phyloP scores from a whole-genome alignment of 2,329 filamentous ascomycete species.

The Lasiodiplodia gonubiensis region DNA sequence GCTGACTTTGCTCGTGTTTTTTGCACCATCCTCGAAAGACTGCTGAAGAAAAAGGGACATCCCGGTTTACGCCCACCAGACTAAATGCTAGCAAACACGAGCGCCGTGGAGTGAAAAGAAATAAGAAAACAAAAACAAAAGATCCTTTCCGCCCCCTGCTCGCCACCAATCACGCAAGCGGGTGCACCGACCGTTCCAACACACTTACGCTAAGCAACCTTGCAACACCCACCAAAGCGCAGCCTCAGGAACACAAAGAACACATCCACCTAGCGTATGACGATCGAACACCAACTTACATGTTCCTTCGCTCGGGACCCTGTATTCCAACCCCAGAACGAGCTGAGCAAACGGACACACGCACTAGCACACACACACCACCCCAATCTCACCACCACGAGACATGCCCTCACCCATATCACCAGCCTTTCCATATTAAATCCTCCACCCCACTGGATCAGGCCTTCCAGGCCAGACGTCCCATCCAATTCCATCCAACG shows the following conservation, averaged over 20 bases:
- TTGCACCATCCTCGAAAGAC: background rate
- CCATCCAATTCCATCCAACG: background rate
- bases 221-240: background rate
- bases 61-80: background rate
- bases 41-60: slow-evolving; percentile 8
- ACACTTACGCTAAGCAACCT: background rate
- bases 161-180: background rate
- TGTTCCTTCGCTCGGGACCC: too few relatives aligned
- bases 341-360: too few relatives aligned
- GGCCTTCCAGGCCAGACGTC: background rate
- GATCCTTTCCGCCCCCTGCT: background rate
- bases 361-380: too few relatives aligned
- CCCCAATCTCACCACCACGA: background rate
- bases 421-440: background rate
- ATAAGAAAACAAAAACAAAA: background rate
- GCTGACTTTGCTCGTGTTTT: slow-evolving; percentile 11
- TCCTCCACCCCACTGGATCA: background rate
- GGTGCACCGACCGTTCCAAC: background rate
- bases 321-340: too few relatives aligned
- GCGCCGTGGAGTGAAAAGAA: background rate
- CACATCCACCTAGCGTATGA: background rate
- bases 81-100: background rate
- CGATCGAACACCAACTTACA: background rate
- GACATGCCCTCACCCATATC: background rate
- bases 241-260: background rate